Conservation (phyloP, 2,329 filamentous ascomycete species). For the Fusarium newnesense region DNA sequence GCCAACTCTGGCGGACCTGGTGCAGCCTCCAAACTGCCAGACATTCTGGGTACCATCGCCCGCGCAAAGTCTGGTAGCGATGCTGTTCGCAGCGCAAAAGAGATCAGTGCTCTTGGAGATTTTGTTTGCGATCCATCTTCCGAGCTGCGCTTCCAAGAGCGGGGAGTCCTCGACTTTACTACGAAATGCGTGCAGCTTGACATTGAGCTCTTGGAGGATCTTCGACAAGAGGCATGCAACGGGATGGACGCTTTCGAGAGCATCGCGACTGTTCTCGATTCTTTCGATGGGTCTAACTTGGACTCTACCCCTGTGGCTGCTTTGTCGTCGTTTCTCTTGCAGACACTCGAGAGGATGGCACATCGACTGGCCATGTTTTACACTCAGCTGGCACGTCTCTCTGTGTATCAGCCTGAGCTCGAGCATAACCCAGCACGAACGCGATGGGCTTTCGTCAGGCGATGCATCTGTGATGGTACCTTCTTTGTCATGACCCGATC, state of each 20-base stretch:
- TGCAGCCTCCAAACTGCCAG: constrained; percentile 51
- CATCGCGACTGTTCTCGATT: constrained; percentile 46
- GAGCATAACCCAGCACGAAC: constrained; percentile 64
- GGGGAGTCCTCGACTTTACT: constrained; percentile 62
- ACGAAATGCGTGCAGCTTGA: constrained; percentile 60
- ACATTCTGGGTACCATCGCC: constrained; percentile 41
- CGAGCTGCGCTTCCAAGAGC: constrained; percentile 60
- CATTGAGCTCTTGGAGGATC: constrained; percentile 63
- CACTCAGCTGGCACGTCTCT: constrained; percentile 58
- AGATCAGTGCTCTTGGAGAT: constrained; percentile 61
- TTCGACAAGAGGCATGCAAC: constrained; percentile 62
- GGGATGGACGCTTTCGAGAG: constrained; percentile 66
- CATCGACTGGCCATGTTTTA: constrained; percentile 63
- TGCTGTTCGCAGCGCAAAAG: constrained; percentile 57
- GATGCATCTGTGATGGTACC: constrained; percentile 60
- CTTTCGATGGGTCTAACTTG: constrained; percentile 47
- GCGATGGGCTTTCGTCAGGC: constrained; percentile 61
- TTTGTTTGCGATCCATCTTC: constrained; percentile 59
- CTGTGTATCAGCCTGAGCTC: constrained; percentile 61
- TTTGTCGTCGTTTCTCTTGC: constrained; percentile 59
- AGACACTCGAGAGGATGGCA: constrained; percentile 64
- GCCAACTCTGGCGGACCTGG: constrained; percentile 57
- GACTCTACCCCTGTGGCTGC: constrained; percentile 53
- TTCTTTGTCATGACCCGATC: constrained; percentile 60
- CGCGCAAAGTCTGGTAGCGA: constrained; percentile 53